A percentile compares a stretch with the other conserved stretches of the same genome.
Conservation (phyloP, 2,329 filamentous ascomycete species). For the Clonostachys solani region DNA sequence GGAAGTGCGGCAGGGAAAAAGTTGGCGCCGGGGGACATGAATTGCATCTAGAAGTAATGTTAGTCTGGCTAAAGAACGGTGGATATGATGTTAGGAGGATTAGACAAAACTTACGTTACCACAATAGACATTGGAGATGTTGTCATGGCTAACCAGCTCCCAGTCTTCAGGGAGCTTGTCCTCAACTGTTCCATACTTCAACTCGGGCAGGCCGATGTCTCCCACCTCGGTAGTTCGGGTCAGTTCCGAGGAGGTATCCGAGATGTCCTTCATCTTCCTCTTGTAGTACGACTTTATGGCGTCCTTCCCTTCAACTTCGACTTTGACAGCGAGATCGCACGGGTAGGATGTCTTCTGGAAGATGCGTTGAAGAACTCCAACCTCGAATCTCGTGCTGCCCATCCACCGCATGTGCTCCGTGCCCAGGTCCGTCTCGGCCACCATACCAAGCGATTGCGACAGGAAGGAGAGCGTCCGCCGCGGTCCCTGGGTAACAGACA, state of each 20-base stretch:
- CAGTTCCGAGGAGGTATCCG: neutral
- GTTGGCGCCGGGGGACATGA: conserved; percentile 80
- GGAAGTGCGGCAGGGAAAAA: conserved; percentile 85
- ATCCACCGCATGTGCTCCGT: conserved; percentile 94
- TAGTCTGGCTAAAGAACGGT: conserved; percentile 2
- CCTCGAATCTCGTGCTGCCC: conserved; percentile 79
- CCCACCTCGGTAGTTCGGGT: conserved; percentile 4
- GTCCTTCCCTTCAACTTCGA: conserved; percentile 73
- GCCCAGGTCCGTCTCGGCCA: conserved; percentile 84
- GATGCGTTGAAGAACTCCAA: conserved; percentile 75
- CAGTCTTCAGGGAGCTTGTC: conserved; percentile 76
- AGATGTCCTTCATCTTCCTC: conserved; percentile 19
- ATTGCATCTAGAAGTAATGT: conserved; percentile 62
- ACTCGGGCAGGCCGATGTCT: conserved; percentile 59
- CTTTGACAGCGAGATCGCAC: conserved; percentile 81
- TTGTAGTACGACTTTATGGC: conserved; percentile 71
- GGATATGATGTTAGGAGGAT: neutral
- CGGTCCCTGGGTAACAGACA: conserved; percentile 81
- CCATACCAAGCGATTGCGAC: conserved; percentile 83
- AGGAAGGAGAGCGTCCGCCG: conserved; percentile 78
- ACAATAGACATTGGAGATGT: conserved; percentile 86
- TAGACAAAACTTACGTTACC: conserved; percentile 63
- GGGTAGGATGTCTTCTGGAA: conserved; percentile 77
- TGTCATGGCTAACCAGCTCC: conserved; percentile 69
- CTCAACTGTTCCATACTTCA: conserved; percentile 76